Evolutionary conservation across 2,329 filamentous ascomycete species (phyloP).

Genomic region (Dactylonectria estremocensis): DNA sequence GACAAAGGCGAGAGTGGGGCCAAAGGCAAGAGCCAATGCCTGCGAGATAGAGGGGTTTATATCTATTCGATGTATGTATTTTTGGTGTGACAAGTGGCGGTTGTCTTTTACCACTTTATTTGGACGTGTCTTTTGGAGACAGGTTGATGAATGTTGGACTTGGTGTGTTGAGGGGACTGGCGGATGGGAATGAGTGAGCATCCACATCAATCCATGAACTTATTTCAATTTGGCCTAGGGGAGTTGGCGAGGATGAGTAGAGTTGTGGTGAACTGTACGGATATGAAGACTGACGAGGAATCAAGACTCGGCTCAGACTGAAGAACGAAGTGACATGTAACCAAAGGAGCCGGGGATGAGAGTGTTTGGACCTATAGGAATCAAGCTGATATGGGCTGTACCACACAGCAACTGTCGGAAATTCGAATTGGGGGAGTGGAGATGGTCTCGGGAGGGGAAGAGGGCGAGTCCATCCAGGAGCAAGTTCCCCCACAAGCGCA

Average conservation of each 20-base stretch:
- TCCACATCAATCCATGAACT: background rate
- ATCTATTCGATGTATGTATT: slow-evolving; percentile 37
- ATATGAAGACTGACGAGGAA: background rate
- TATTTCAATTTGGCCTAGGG: background rate
- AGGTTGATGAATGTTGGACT: slow-evolving; percentile 5
- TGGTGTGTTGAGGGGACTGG: background rate
- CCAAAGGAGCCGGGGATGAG: background rate
- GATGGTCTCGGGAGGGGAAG: background rate
- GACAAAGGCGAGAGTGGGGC: slow-evolving; percentile 10
- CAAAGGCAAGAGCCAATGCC: slow-evolving; percentile 8
- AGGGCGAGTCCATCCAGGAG: background rate
- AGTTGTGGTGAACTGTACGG: background rate
- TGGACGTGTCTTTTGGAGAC: slow-evolving; percentile 20
- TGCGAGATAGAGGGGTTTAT: slow-evolving; percentile 16
- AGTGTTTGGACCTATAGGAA: background rate
- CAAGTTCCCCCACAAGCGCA: background rate
- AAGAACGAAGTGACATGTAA: background rate
- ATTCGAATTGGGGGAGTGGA: background rate
- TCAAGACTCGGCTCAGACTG: no score
- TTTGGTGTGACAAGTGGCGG: slow-evolving; percentile 15
- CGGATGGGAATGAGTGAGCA: slow-evolving; percentile 11
- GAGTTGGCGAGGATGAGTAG: background rate
- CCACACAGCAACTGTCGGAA: background rate
- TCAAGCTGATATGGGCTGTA: background rate
- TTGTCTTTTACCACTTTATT: slow-evolving; percentile 21